Evolutionary conservation across 2,329 filamentous ascomycete species (phyloP), one percentile per base, ranked within the genome.

Genomic region (Rhynchosporium secalis): DNA sequence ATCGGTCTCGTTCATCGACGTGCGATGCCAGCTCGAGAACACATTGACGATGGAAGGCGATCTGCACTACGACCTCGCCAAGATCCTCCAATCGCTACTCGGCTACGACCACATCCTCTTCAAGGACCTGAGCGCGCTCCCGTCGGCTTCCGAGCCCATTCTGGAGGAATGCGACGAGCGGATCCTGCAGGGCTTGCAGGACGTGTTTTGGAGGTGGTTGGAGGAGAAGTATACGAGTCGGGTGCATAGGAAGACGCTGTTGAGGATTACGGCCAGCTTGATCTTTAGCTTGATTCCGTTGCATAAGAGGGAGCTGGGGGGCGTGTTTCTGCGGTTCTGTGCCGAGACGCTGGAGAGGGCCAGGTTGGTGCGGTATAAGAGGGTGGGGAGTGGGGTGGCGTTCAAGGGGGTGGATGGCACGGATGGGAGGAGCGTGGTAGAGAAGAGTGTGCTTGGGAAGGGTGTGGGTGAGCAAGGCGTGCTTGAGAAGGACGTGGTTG

Each of bases 241-340:
- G n/a, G 45, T 73, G 3, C 70, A 72, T 61, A 68, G 67, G 61
- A 72, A 72, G 65, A 74, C 72, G 9, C 69, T 74, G 9, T 66
- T 72, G 56, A 69, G 69, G n/a, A 70, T 74, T 38, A 72, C 72
- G 1, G 72, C 72, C 1, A 70, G 70, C 13, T 62, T 74, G 8
- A 67, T 73, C 56, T 73, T 73, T 63, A 74, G 66, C 20, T 65
- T 73, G 29, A 55, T 74, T 48, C 72, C 72, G 10, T 62, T 74
- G 51, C 72, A 73, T 62, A 67, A 70, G 20, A 63, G 66, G 1
- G 70, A 72, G 63, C 59, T 74, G 31, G 51, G 52, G 15, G 13
- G 26, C 4, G 8, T 56, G 12, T 73, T 74, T 58, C 54, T 74
- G 41, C 60, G 68, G 13, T 12, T 61, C 31, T 61, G 66, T 72